Evolutionary conservation across 2,329 filamentous ascomycete species (phyloP).

Genomic region (Polytolypa hystricis): DNA sequence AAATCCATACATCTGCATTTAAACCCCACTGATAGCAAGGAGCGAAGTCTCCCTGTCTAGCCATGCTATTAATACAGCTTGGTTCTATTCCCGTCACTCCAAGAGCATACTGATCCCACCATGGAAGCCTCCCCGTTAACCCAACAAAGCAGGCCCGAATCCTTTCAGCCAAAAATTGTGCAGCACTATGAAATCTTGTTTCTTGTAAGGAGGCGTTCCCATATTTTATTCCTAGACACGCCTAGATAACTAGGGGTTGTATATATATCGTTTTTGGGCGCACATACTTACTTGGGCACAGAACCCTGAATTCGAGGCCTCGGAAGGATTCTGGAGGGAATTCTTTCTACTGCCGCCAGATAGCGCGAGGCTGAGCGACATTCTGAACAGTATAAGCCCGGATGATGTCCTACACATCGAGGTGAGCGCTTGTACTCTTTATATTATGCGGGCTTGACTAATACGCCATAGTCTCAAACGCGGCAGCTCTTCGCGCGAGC

Average conservation of each 20-base stretch:
- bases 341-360: slow-evolving; percentile 88
- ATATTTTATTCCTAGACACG: neutral
- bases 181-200: slow-evolving; percentile 80
- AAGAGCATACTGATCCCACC: slow-evolving; percentile 2
- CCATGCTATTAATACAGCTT: too few species aligned
- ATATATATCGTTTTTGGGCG: too few species aligned
- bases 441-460: slow-evolving; percentile 1
- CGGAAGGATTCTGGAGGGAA: slow-evolving; percentile 91
- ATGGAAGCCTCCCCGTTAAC: slow-evolving; percentile 93
- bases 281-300: slow-evolving; percentile 28
- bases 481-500: slow-evolving; percentile 68
- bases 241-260: too few species aligned
- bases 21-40: too few species aligned
- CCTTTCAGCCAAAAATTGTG: slow-evolving; percentile 90
- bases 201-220: slow-evolving; percentile 32
- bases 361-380: slow-evolving; percentile 51
- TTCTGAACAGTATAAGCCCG: slow-evolving; percentile 59
- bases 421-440: slow-evolving; percentile 26
- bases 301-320: slow-evolving; percentile 59
- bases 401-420: slow-evolving; percentile 68
- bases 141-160: slow-evolving; percentile 78
- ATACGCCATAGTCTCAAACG: slow-evolving; percentile 47
- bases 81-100: too few species aligned
- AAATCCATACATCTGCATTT: too few species aligned
- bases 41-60: too few species aligned